These are phyloP conservation scores for Colletotrichum sp. DNA, from an alignment of 2,329 filamentous ascomycete genomes.

Conservation along the genomic window DNA sequence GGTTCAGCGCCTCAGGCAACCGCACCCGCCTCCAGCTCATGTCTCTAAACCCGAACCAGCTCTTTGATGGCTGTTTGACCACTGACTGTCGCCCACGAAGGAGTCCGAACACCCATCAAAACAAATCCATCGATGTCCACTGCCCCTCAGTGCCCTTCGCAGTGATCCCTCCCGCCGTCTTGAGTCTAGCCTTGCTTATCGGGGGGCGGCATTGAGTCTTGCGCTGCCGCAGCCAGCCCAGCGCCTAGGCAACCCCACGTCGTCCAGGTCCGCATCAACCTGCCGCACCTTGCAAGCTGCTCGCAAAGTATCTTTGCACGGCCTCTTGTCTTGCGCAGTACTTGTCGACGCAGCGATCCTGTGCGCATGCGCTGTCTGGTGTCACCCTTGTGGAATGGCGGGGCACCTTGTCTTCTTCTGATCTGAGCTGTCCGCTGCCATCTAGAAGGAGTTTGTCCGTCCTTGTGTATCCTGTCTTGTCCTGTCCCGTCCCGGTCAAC, in stretches of 20 bases:
- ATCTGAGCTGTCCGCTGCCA: neutral
- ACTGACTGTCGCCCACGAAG: neutral
- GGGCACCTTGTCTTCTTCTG: neutral
- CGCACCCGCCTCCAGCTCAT: neutral
- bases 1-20: constrained; percentile 16
- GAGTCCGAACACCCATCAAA: neutral
- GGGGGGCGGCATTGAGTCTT: neutral
- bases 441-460: neutral
- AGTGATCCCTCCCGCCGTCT: neutral
- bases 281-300: neutral
- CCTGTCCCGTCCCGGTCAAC: neutral
- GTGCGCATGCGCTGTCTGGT: constrained; percentile 9
- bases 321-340: neutral
- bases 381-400: constrained; percentile 6
- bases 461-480: neutral
- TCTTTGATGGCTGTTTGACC: constrained; percentile 3
- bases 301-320: neutral
- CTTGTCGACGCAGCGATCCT: neutral
- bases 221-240: neutral
- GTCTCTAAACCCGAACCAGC: constrained; percentile 2
- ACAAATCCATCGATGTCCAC: neutral
- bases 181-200: neutral
- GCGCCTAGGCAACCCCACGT: constrained; percentile 15
- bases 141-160: neutral
- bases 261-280: neutral